Conservation (phyloP, 2,329 filamentous ascomycete species). For the Colletotrichum caudatum region DNA sequence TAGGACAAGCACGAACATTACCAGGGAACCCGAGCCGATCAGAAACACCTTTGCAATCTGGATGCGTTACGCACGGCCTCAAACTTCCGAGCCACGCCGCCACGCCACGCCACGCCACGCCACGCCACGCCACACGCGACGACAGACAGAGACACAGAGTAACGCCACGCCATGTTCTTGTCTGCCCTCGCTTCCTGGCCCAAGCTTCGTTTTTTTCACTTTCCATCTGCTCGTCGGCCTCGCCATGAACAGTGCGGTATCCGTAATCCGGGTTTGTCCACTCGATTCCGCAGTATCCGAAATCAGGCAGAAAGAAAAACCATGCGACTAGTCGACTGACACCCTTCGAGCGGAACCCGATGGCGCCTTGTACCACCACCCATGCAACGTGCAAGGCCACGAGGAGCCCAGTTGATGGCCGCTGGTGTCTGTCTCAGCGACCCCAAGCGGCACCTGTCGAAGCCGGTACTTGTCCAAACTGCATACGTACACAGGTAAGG, state of each 20-base stretch:
- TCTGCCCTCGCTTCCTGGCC: not conserved
- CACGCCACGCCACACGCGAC: too few species aligned
- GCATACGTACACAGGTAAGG: conserved; percentile 16
- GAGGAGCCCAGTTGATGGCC: conserved; percentile 27
- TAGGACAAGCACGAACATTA: not conserved
- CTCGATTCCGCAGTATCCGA: not conserved
- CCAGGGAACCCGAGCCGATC: not conserved
- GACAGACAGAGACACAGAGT: too few species aligned
- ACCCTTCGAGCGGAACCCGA: conserved; percentile 21
- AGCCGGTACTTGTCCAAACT: conserved; percentile 36
- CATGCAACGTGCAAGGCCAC: conserved; percentile 11
- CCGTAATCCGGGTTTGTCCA: not conserved
- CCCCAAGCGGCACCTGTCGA: conserved; percentile 25
- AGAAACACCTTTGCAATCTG: not conserved
- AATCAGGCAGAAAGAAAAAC: not conserved
- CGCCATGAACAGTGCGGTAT: not conserved
- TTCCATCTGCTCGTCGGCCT: not conserved
- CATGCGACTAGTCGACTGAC: conserved; percentile 15
- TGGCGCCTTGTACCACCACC: conserved; percentile 15
- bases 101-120: too few species aligned
- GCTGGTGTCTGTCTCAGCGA: conserved; percentile 1
- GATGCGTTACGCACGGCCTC: not conserved
- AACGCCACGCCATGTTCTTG: too few species aligned
- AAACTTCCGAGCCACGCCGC: not conserved
- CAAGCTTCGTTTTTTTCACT: not conserved